Conservation (phyloP, 352 stramenopile species). For the Pythium apleroticum region DNA sequence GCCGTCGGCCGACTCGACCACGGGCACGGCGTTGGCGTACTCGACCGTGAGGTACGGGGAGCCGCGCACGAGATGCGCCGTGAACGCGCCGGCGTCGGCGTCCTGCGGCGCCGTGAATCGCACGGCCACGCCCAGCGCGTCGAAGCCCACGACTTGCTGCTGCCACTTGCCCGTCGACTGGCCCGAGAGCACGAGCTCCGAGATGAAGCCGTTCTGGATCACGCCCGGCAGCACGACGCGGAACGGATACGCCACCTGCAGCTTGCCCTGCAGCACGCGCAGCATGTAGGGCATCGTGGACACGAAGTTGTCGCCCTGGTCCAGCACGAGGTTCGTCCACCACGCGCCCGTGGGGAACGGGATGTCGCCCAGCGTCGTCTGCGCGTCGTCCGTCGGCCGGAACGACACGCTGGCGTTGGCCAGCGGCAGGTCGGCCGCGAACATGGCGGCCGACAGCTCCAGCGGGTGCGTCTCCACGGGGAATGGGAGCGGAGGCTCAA, state of each 20-base stretch:
- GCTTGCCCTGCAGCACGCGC: conserved; percentile 49
- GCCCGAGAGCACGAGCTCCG: conserved; percentile 58
- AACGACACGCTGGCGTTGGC: conserved; percentile 20
- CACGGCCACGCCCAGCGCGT: conserved; percentile 65
- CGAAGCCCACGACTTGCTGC: conserved; percentile 69
- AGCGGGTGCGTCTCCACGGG: conserved; percentile 50
- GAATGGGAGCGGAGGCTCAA: conserved; percentile 44
- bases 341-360: conserved; percentile 80
- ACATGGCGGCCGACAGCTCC: conserved; percentile 46
- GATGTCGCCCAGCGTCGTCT: conserved; percentile 39
- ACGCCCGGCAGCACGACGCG: conserved; percentile 58
- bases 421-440: conserved; percentile 44
- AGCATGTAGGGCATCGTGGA: conserved; percentile 72
- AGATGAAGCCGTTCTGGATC: conserved; percentile 73
- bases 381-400: conserved; percentile 19
- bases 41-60: conserved; percentile 83
- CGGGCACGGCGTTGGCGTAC: conserved; percentile 48
- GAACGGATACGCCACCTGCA: conserved; percentile 80
- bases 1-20: conserved; percentile 54
- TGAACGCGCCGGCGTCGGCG: conserved; percentile 38
- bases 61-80: conserved; percentile 63
- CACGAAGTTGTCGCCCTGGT: conserved; percentile 52
- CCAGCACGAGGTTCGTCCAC: conserved; percentile 83
- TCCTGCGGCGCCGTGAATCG: conserved; percentile 43
- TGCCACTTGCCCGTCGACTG: conserved; percentile 4